phyloP scores from a whole-genome alignment of 2,329 filamentous ascomycete species.

The Diatrype stigma region DNA sequence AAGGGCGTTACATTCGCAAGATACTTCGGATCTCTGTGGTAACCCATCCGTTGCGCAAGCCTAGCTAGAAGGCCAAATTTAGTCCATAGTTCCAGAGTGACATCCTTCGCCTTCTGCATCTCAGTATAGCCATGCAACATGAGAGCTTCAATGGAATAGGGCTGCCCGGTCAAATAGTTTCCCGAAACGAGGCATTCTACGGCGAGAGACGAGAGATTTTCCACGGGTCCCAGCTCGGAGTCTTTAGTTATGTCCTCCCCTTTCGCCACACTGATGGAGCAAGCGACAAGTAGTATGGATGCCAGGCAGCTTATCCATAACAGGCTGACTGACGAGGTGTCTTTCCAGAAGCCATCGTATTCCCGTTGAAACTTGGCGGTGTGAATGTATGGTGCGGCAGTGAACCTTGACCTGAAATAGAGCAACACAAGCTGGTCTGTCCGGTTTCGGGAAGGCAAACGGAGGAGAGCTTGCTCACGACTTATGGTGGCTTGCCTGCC shows the following conservation, averaged over 20 bases:
- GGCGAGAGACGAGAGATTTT: slow-evolving; percentile 32
- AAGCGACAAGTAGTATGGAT: slow-evolving; percentile 40
- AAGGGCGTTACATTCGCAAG: slow-evolving; percentile 42
- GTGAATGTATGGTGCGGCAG: slow-evolving; percentile 31
- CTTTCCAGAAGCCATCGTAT: slow-evolving; percentile 44
- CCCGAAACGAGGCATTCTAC: slow-evolving; percentile 45
- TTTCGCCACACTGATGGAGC: slow-evolving; percentile 31
- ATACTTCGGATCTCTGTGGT: slow-evolving; percentile 44
- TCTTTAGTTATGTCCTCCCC: slow-evolving; percentile 19
- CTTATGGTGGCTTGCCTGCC: slow-evolving; percentile 24
- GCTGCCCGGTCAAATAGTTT: slow-evolving; percentile 40
- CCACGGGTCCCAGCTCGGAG: slow-evolving; percentile 21
- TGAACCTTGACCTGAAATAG: slow-evolving; percentile 30
- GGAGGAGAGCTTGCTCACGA: slow-evolving; percentile 27
- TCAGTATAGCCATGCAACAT: slow-evolving; percentile 42
- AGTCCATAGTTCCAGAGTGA: slow-evolving; percentile 43
- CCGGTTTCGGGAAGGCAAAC: slow-evolving; percentile 26
- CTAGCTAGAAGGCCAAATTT: slow-evolving; percentile 43
- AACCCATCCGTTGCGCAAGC: slow-evolving; percentile 48
- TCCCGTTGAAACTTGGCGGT: slow-evolving; percentile 42
- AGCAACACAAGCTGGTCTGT: slow-evolving; percentile 29
- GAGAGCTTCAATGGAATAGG: slow-evolving; percentile 45
- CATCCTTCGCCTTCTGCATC: slow-evolving; percentile 36
- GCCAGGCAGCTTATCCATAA: slow-evolving; percentile 50
- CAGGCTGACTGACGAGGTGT: slow-evolving; percentile 34